Conservation (phyloP, 2,329 filamentous ascomycete species). For the Penicillium sp. region DNA sequence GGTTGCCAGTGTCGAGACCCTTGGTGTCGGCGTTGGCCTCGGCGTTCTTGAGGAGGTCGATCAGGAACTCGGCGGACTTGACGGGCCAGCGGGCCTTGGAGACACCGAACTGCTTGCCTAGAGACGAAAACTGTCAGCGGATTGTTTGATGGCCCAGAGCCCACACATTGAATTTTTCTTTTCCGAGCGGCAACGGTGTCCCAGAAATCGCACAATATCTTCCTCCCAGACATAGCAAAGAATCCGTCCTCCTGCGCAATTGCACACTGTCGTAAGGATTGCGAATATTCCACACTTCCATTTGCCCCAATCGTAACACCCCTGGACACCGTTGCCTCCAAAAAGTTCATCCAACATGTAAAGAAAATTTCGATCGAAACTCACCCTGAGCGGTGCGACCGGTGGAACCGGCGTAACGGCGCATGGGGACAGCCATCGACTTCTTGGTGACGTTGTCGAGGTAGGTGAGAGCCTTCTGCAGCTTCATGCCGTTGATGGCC, state of each 20-base stretch:
- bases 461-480: conserved; percentile 92
- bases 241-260: background rate
- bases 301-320: background rate
- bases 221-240: background rate
- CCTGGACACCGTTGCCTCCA: conserved; percentile 11
- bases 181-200: conserved; percentile 12
- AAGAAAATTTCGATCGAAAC: conserved; percentile 43
- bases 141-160: background rate
- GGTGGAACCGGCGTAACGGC: conserved; percentile 93
- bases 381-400: conserved; percentile 97
- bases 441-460: conserved; percentile 97
- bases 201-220: conserved; percentile 3
- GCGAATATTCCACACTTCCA: conserved; percentile 1
- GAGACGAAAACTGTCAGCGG: conserved; percentile 24
- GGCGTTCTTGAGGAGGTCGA: conserved; percentile 95
- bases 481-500: conserved; percentile 99
- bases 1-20: conserved; percentile 94
- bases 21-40: conserved; percentile 97
- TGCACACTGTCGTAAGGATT: conserved; percentile 6
- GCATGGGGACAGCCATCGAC: conserved; percentile 97
- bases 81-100: conserved; percentile 97
- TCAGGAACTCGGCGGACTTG: conserved; percentile 98
- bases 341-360: conserved; percentile 9
- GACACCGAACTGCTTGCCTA: conserved; percentile 99
- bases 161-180: conserved; percentile 13